Percentiles rank a stretch among this genome's conserved stretches.
phyloP scores from a whole-genome alignment of 345 rosid species.

The Eucalyptus curtisii region DNA sequence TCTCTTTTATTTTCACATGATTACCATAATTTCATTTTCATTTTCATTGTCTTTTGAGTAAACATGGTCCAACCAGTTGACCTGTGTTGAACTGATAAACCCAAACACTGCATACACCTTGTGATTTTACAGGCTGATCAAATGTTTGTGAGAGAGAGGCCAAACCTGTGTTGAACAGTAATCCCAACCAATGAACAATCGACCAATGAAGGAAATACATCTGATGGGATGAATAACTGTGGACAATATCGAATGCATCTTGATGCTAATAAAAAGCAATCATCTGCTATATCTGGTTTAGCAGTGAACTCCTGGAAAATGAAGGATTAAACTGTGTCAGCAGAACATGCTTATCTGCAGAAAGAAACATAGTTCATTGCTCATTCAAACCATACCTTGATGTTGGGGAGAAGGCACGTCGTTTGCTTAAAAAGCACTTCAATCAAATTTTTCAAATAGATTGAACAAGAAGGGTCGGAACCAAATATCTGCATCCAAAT shows the following conservation, averaged over 20 bases:
- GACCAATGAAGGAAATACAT: conserved; percentile 61
- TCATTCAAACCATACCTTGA: conserved; percentile 42
- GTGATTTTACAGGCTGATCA: neutral
- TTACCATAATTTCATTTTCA: neutral
- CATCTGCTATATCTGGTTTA: conserved; percentile 95
- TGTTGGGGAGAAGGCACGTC: conserved; percentile 71
- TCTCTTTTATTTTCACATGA: neutral
- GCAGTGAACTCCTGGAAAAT: conserved; percentile 76
- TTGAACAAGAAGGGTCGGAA: conserved; percentile 84
- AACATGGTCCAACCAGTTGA: neutral
- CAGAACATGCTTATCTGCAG: neutral
- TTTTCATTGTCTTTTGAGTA: neutral
- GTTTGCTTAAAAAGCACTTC: conserved; percentile 84
- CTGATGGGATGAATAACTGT: conserved; percentile 71
- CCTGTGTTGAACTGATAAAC: neutral
- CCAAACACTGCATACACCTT: neutral
- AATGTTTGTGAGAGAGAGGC: neutral
- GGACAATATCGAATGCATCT: conserved; percentile 97
- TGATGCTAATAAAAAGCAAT: conserved; percentile 90
- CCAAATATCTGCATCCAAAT: conserved; percentile 76
- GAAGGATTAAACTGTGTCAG: neutral
- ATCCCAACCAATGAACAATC: conserved; percentile 82
- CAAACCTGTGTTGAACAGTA: conserved; percentile 92
- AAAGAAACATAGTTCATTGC: neutral
- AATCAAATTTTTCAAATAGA: conserved; percentile 75